Base-by-base conservation (phyloP, 2,329 filamentous ascomycete species). In the Aureobasidium subglaciale region DNA sequence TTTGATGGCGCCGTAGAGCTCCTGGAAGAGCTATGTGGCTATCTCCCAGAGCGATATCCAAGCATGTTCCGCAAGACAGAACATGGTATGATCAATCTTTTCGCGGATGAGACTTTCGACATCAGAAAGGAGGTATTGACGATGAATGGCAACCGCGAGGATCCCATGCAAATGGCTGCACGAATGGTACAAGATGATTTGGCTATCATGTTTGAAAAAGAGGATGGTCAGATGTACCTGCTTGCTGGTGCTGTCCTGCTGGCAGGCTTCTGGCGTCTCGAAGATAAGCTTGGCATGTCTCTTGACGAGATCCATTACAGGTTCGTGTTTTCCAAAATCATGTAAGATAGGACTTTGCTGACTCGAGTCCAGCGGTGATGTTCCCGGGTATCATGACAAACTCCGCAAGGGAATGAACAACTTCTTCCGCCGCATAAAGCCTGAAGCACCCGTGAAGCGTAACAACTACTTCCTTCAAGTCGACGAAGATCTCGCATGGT, bases 391-490 rank as follows among this genome's bases (percentile, higher is more conserved):
- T 73, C 78, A 78, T 58, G 75, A 82, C 62, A 89, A 88, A 65
- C 74, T 92, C 10, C 84, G 90, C 66, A 84, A 82, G 58, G 86
- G 87, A 11, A 92, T 91, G 87, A 79, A 79, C 73, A 89, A 86
- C 67, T 90, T 95, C 73, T 93, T 95, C 73, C 76, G 81, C 0
- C 75, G 89, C 0, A 69, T 93, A 0, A 78, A 80, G 64, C 85
- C 86, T 1, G 83, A 89, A 38, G 81, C 82, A 41, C 78, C 83
- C 0, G 80, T 87, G 22, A 63, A 83, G 18, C 77, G 88, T 57
- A 89, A 91, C 67, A 92, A 93, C 67, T 95, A 93, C 71, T 95
- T 95, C 73, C 80, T 95, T 60, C 89, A 95, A 71, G 88, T 93
- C 1, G 89, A 95, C 65, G 87, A 90, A 56, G 71, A 78, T 5